Conservation (phyloP, 2,329 filamentous ascomycete species). For the Pseudocercospora ulei region DNA sequence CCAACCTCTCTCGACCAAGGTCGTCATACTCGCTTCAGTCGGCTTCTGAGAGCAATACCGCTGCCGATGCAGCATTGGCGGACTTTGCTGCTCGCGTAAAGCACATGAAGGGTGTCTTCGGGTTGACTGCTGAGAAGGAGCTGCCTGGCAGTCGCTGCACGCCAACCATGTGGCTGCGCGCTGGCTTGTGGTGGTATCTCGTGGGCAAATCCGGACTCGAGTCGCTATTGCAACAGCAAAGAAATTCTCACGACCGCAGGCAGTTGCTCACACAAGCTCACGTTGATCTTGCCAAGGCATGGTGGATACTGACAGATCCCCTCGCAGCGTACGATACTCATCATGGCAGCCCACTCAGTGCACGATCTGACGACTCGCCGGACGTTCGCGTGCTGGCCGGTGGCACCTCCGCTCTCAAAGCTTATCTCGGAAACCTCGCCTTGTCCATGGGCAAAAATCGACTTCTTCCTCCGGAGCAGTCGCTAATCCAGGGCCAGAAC, state of each 20-base stretch:
- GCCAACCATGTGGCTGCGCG: conserved; percentile 53
- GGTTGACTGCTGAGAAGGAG: conserved; percentile 64
- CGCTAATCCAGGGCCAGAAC: conserved; percentile 68
- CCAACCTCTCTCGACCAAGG: conserved; percentile 22
- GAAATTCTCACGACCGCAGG: conserved; percentile 44
- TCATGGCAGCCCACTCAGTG: conserved; percentile 14
- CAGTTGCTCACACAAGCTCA: conserved; percentile 62
- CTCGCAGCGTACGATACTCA: conserved; percentile 25
- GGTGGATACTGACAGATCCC: conserved; percentile 58
- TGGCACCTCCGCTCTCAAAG: conserved; percentile 15
- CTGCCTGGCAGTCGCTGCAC: conserved; percentile 56
- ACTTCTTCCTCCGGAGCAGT: conserved; percentile 55
- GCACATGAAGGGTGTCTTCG: conserved; percentile 67
- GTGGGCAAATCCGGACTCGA: conserved; percentile 70
- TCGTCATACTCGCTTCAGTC: conserved; percentile 23
- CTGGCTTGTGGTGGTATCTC: conserved; percentile 81
- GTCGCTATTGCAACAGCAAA: conserved; percentile 46
- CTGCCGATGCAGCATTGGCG: conserved; percentile 56
- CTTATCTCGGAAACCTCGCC: conserved; percentile 56
- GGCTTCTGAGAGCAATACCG: conserved; percentile 31
- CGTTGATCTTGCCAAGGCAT: conserved; percentile 71
- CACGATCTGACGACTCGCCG: conserved; percentile 4
- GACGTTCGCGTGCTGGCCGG: conserved; percentile 10
- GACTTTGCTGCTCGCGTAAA: conserved; percentile 62
- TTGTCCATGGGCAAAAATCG: conserved; percentile 74